Evolutionary conservation across 768 basidiomycete genomes (phyloP), one percentile per base, ranked within the genome.

Genomic region (Agaricus sinodeliciosus): DNA sequence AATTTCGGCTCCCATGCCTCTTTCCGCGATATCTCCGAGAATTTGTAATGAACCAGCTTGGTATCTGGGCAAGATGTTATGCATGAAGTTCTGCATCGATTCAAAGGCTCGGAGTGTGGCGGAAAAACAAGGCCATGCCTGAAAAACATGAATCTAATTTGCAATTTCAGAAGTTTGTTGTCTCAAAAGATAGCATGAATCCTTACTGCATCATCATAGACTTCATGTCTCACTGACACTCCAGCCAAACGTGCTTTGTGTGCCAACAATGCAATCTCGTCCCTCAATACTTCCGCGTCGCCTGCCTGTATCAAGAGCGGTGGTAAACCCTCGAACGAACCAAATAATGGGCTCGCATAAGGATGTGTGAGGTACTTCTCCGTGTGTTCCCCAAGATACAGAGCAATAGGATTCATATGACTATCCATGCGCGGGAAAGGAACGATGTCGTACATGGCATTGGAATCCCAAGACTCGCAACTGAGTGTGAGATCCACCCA

Each of bases 391-490:
- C 94, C 95, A 11, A 98, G 83, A 63, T 97, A 96, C 61, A 94
- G 85, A n/a, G 82, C 81, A 48, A 99, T 86, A 0, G 95, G 95
- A 64, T 98, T 90, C 62, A 97, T 76, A 65, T 94, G 93, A 62
- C 92, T 90, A 54, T 84, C 84, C 36, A 78, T 72, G 1, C 76
- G 70, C 4, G 90, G 90, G 44, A 76, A 75, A 2, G 89, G 85
- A 1, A 94, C 81, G 42, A 94, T 83, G 65, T 94, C 92, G 65
- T 76, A 94, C n/a, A 76, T 70, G 25, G 87, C 83, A 66, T 97
- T 97, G 51, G 87, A 89, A 27, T 95, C 92, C 92, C 95, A 98
- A n/a, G 93, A 95, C 51, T 94, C 90, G 65, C 94, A 97, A 59
- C 92, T 94, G 83, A 96, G 90, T 0, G 96, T 97, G 57, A 99